A percentile compares a stretch with the other conserved stretches of the same genome.
phyloP scores from a whole-genome alignment of 495 filamentous ascomycete species.

The Xylaria flabelliformis region DNA sequence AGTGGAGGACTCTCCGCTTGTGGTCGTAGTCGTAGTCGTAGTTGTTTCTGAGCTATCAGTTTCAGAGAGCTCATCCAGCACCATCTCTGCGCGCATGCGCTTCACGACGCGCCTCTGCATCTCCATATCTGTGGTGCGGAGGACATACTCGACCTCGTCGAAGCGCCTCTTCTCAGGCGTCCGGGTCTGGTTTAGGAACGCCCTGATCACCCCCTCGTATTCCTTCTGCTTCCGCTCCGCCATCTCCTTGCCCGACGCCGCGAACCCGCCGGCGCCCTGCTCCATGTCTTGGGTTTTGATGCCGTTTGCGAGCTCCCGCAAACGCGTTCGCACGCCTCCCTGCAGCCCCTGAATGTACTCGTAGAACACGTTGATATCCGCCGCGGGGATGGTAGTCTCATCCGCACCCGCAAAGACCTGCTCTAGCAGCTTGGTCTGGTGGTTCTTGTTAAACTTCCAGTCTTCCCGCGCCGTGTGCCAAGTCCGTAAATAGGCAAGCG shows the following conservation, averaged over 20 bases:
- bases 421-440: conserved; percentile 82
- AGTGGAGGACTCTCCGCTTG: conserved; percentile 31
- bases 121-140: conserved; percentile 50
- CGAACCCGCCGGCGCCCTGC: conserved; percentile 48
- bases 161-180: conserved; percentile 44
- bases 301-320: conserved; percentile 67
- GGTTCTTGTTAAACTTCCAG: conserved; percentile 95
- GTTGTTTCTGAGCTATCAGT: conserved; percentile 43
- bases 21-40: conserved; percentile 36
- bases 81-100: conserved; percentile 57
- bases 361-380: conserved; percentile 68
- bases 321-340: conserved; percentile 66
- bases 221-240: conserved; percentile 50
- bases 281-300: conserved; percentile 58
- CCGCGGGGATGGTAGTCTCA: conserved; percentile 64
- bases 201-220: conserved; percentile 63
- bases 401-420: conserved; percentile 73
- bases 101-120: conserved; percentile 54
- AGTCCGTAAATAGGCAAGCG: conserved; percentile 73
- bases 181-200: conserved; percentile 45
- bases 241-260: conserved; percentile 47
- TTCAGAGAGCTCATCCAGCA: conserved; percentile 53
- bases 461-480: conserved; percentile 68
- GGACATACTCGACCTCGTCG: conserved; percentile 54
- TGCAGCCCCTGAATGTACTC: conserved; percentile 75